These are phyloP conservation scores for peach (Prunus persica) DNA, from an alignment of 306 rosid genomes.

Conservation along the genomic window Prunus_persica_NCBIv2 NC_034014.1:4094001-4094500, in stretches of 20 bases:
- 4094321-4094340: neutral
- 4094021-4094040: constrained; percentile 3
- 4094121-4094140: neutral
- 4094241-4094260: neutral
- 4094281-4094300: constrained; percentile 23
- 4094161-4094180: constrained; percentile 3
- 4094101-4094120: neutral
- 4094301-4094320: neutral
- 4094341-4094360: neutral
- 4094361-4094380: neutral
- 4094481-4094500: no score
- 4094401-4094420: constrained; percentile 6
- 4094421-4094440: constrained; percentile 8
- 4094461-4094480: neutral
- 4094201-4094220: neutral
- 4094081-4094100: neutral
- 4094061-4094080: neutral
- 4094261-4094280: neutral
- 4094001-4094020: neutral
- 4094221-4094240: neutral
- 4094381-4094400: constrained; percentile 4
- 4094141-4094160: neutral
- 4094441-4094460: neutral
- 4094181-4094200: constrained; percentile 15
- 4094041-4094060: neutral